Evolutionary conservation across 257 asterid genomes (phyloP).

Genomic region (Solanum gracilifrons): DNA sequence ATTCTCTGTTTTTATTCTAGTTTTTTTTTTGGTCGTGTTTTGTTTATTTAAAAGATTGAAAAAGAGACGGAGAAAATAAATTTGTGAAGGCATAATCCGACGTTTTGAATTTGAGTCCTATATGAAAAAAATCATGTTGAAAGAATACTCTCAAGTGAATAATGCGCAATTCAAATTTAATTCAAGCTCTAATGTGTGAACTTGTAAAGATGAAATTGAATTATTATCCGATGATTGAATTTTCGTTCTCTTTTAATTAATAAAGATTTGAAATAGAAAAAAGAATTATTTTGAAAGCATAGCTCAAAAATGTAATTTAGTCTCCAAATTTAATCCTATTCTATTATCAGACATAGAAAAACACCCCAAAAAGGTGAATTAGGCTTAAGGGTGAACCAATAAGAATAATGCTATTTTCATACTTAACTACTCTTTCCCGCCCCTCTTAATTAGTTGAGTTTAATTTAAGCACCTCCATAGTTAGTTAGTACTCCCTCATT

Average conservation of each 20-base stretch:
- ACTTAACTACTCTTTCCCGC: background rate
- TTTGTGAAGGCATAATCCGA: background rate
- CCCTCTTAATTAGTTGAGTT: background rate
- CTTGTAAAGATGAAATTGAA: background rate
- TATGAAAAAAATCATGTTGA: too few species aligned
- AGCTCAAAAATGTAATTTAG: too few species aligned
- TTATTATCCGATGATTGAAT: too few species aligned
- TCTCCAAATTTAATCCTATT: too few species aligned
- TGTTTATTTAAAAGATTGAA: background rate
- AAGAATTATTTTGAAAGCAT: too few species aligned
- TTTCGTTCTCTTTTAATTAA: too few species aligned
- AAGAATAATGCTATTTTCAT: background rate
- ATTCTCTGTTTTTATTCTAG: background rate
- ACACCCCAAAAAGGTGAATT: background rate
- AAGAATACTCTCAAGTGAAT: too few species aligned
- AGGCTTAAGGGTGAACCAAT: background rate
- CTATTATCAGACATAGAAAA: background rate
- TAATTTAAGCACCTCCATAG: background rate
- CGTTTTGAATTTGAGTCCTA: too few species aligned
- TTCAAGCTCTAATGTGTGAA: too few species aligned
- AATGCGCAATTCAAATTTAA: too few species aligned
- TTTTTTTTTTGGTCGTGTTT: background rate
- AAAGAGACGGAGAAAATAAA: background rate
- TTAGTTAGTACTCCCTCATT: background rate
- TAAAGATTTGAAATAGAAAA: background rate